Evolutionary conservation across 345 rosid genomes (phyloP), one percentile per base, ranked within the genome.

Genomic region (Balakata baccata): DNA sequence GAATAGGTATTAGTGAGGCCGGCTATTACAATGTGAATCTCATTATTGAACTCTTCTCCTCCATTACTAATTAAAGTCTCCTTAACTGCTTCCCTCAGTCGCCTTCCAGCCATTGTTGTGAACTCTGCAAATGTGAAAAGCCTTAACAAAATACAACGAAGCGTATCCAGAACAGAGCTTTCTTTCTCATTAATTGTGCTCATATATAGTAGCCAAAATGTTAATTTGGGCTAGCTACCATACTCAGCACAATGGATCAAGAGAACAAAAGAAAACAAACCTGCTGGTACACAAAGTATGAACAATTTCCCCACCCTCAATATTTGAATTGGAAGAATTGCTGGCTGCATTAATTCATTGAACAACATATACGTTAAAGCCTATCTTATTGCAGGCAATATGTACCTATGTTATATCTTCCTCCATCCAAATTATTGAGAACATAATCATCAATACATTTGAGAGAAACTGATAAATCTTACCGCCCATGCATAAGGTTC

Each of bases 261-360:
- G 14, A 2, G 43, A 18, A 14, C 12, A 49, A 65, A 68, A 43
- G 54, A 79, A 68, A 41, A 65, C 81, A n/a, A 67, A 85, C 90
- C 89, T 84, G 88, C 89, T 62, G 90, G 89, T n/a, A 87, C 88
- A 0, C 88, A 84, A 38, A 89, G 85, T 59, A 85, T 83, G 82
- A 85, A 72, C 54, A 87, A 57, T 23, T 83, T 78, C 17, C 88
- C 92, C 50, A 89, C 5, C 56, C 89, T 81, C 63, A 85, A 75
- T 59, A 89, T 80, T 74, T 89, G 90, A 53, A 89, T 81, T 5
- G 92, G 89, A 68, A 89, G 86, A 46, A 89, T 76, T 2, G 87
- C 86, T 2, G 90, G 88, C 89, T 87, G 86, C 87, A 78, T 74
- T 3, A 74, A 22, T 59, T 25, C 49, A 60, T 25, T 6, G 60